These are phyloP conservation scores for Colletotrichum gloeosporioides DNA, from an alignment of 2,329 filamentous ascomycete species.

Conservation along the genomic window DNA sequence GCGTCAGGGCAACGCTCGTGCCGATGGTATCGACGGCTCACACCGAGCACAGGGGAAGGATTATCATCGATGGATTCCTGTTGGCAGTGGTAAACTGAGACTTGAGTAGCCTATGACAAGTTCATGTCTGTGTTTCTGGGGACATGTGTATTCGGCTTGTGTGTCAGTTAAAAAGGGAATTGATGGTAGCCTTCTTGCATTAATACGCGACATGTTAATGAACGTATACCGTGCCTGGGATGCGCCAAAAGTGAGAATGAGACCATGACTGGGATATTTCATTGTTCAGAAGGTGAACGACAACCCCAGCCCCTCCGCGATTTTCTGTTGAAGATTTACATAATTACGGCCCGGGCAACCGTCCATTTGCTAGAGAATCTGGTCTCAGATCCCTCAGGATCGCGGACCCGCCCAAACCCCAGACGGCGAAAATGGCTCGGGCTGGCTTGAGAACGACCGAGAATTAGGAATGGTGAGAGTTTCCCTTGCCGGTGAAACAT, in stretches of 20 bases:
- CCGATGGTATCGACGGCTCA: constrained; percentile 18
- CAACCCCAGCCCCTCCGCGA: not conserved
- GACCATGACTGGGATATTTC: not conserved
- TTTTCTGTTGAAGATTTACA: not conserved
- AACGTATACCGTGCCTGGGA: not conserved
- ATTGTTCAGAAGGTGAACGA: not conserved
- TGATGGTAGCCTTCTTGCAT: not conserved
- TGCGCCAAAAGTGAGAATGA: not conserved
- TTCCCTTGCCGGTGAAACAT: not conserved
- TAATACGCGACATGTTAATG: not conserved
- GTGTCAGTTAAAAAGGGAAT: not conserved
- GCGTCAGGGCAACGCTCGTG: constrained; percentile 30
- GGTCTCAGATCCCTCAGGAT: not conserved
- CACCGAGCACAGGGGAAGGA: not conserved
- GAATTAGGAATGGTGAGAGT: not conserved
- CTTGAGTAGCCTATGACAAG: not conserved
- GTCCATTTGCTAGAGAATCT: not conserved
- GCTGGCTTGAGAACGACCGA: not conserved
- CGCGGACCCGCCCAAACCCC: not conserved
- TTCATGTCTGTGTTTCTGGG: not conserved
- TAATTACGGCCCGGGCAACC: not conserved
- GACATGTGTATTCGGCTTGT: not conserved
- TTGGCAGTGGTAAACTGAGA: not conserved
- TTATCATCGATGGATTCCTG: not conserved
- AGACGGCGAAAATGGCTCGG: not conserved